Base-by-base conservation (phyloP, 1,139 yeast genomes). In the Debaryomyces robertsiae region DNA sequence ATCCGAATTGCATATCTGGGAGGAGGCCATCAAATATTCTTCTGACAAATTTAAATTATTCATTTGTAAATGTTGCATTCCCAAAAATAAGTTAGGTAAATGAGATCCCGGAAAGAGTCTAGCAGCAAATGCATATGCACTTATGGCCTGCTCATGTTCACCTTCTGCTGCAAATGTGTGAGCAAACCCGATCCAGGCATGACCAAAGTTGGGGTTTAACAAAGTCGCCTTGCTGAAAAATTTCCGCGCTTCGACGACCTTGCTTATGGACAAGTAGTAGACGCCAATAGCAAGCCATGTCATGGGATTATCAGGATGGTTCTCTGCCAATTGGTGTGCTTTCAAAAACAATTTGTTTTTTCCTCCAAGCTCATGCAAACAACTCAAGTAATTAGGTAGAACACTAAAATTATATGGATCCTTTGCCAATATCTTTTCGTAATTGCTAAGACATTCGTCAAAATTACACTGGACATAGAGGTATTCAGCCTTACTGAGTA, bases 151-250 rank as follows among this genome's bases (percentile, higher is more conserved):
- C 60, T 94, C 99, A 56, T 94, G 98, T 63, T 94, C 99, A 7
- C 97, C 96, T 60, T 94, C 98, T 2, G 88, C 85, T 0, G 97
- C 97, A 75, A 90, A 94, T 0, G 98, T 91, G 58, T 93, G 98
- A 1, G 98, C 98, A 69, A 94, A 94, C 1, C 98, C 98, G 36
- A 94, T 82, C 98, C 98, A 94, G 1, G 98, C 96, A 41, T 88
- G 94, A 0, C 95, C 95, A 66, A 88, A 90, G 50, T 84, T 87
- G 1, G 98, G 96, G 52, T 89, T 85, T 49, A 91, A 65, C 51
- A 90, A 74, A 0, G 98, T 89, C 0, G 98, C 93, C 59, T 89
- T 91, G 42, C 94, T 83, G 61, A 91, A 94, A 58, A 79, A 89
- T 48, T 86, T 77, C 42, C 98, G 72, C 0, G 98, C 96, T 51